Evolutionary conservation across 495 filamentous ascomycete species (phyloP).

Genomic region (Penicillium arizonense): DNA sequence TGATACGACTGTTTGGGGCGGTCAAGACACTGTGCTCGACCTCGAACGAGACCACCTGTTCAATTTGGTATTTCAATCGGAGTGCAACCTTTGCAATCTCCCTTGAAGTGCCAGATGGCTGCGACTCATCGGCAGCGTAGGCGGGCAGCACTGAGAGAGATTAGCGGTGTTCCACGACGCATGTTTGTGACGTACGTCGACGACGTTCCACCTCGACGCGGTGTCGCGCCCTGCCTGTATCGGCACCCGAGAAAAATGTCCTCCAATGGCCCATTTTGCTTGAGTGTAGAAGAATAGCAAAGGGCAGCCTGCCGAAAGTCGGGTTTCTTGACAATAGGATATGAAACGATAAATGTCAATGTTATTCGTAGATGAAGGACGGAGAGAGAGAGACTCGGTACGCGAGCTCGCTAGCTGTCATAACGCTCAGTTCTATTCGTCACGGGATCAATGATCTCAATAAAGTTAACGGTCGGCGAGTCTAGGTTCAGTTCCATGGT

Average conservation of each 20-base stretch:
- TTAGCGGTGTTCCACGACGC: slow-evolving; percentile 22
- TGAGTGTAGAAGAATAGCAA: neutral
- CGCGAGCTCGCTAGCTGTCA: no score
- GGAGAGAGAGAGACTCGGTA: no score
- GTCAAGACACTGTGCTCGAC: slow-evolving; percentile 71
- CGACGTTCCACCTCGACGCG: slow-evolving; percentile 32
- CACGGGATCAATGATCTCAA: no score
- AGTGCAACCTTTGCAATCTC: slow-evolving; percentile 86
- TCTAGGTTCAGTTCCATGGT: no score
- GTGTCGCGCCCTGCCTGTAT: slow-evolving; percentile 19
- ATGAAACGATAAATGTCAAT: no score
- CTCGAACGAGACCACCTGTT: slow-evolving; percentile 85
- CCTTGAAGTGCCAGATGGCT: slow-evolving; percentile 54
- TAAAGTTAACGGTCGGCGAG: no score
- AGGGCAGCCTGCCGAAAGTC: no score
- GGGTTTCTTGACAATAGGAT: no score
- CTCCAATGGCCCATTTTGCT: slow-evolving; percentile 37
- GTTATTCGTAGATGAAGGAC: no score
- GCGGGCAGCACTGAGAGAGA: slow-evolving; percentile 34
- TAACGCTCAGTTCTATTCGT: no score
- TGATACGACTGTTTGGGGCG: slow-evolving; percentile 74
- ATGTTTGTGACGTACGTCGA: slow-evolving; percentile 38
- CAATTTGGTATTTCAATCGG: slow-evolving; percentile 86
- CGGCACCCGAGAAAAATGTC: slow-evolving; percentile 26
- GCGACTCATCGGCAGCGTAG: slow-evolving; percentile 29